Percentiles rank a stretch among this genome's conserved stretches.
Evolutionary conservation across 805 yeast species (phyloP).

Genomic region (Saturnispora quitensis): DNA sequence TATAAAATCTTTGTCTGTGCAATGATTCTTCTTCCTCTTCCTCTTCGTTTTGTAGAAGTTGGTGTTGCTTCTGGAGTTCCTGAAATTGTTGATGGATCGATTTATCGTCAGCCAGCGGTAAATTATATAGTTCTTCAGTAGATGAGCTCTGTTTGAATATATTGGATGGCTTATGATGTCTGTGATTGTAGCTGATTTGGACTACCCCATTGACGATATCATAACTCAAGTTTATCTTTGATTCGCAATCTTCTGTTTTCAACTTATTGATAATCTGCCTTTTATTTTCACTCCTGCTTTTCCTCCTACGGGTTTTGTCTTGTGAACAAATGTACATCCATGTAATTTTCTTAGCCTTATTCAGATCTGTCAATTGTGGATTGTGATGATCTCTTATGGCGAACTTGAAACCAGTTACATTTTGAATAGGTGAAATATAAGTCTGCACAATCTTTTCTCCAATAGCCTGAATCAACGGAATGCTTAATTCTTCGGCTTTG

Average conservation of each 20-base stretch:
- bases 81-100: constrained; percentile 8
- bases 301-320: constrained; percentile 34
- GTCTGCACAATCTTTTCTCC: constrained; percentile 29
- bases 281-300: constrained; percentile 32
- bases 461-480: constrained; percentile 26
- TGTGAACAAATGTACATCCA: constrained; percentile 40
- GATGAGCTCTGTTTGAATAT: neutral
- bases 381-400: constrained; percentile 39
- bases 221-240: constrained; percentile 32
- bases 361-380: constrained; percentile 21
- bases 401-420: constrained; percentile 33
- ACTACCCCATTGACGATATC: constrained; percentile 31
- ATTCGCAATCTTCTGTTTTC: constrained; percentile 34
- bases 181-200: constrained; percentile 31
- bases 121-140: neutral
- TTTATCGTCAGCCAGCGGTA: constrained; percentile 3
- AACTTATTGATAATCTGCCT: constrained; percentile 31
- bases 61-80: constrained; percentile 7
- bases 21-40: constrained; percentile 3
- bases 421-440: constrained; percentile 34
- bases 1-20: neutral
- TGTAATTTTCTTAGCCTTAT: constrained; percentile 32
- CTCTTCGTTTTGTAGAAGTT: constrained; percentile 6
- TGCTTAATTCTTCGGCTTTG: constrained; percentile 23
- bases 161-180: constrained; percentile 29